These are phyloP conservation scores for Apocynum venetum DNA, from an alignment of 257 asterid species.

Conservation along the genomic window DNA sequence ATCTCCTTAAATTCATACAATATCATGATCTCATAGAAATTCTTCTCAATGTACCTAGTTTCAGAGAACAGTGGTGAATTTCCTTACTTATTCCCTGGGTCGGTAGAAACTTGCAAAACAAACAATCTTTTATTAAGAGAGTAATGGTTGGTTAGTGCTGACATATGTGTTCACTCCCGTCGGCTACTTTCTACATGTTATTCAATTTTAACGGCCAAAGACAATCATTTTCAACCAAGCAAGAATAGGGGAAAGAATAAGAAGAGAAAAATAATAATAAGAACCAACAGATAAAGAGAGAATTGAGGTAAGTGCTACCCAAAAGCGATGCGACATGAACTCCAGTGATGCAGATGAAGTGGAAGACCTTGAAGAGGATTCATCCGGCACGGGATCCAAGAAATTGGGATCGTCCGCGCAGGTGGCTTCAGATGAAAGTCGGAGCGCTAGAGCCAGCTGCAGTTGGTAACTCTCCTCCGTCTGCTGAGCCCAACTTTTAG, in stretches of 20 bases:
- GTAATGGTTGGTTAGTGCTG: neutral
- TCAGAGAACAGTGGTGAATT: neutral
- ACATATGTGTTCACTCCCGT: neutral
- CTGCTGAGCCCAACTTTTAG: slow-evolving; percentile 98
- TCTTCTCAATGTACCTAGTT: neutral
- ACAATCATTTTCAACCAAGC: neutral
- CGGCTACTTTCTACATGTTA: neutral
- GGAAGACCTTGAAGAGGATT: slow-evolving; percentile 38
- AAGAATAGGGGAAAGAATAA: neutral
- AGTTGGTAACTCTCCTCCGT: slow-evolving; percentile 95
- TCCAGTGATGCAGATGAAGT: slow-evolving; percentile 42
- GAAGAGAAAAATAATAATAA: neutral
- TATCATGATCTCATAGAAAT: neutral
- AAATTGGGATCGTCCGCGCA: slow-evolving; percentile 83
- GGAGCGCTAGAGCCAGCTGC: slow-evolving; percentile 89
- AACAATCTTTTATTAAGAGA: neutral
- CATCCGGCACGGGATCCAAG: slow-evolving; percentile 63
- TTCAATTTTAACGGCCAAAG: neutral
- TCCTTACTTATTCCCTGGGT: neutral
- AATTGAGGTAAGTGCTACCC: slow-evolving; percentile 49
- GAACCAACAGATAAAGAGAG: neutral
- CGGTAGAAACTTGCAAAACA: neutral
- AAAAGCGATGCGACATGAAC: slow-evolving; percentile 81
- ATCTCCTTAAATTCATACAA: neutral
- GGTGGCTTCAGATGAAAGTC: slow-evolving; percentile 81